Base-by-base conservation (phyloP, 179 eudicot genomes). In the Silene vulgaris region DNA sequence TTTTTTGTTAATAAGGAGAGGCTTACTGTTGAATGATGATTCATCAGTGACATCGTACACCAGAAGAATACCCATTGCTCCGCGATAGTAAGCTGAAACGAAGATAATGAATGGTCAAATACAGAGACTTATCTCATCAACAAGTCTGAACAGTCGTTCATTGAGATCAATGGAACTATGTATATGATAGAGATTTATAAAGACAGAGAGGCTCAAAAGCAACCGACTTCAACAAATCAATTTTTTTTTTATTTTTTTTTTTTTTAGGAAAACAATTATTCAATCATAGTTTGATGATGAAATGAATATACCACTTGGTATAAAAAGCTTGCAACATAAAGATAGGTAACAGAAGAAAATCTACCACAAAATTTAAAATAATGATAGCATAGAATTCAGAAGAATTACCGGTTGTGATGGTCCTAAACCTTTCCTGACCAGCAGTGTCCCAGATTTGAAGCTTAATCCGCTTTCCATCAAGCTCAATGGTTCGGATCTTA, bases 371-470 rank as follows among this genome's bases (percentile, higher is more conserved):
- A 1, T 35, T 32, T 20, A 70, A 12, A 30, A 54, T 20, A 43
- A 60, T 1, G 48, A 50, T 30, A 72, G 56, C 54, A 23, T 2
- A 9, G 59, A 79, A 72, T 1, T 54, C 32, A 28, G 19, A 71
- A 54, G 37, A 28, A n/a, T 68, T 80, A 85, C 87, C 87, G 9
- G 84, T 85, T 35, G 87, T 85, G 75, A 85, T 82, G 62, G 87
- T 85, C 70, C 85, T 69, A 61, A 85, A 85, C 74, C 85, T 81
- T 74, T 82, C 87, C 74, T 85, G 87, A 76, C 87, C 84, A 78
- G 87, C 87, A 72, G 85, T 85, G 60, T 85, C 87, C 87, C 87
- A 85, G 26, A 85, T 85, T 80, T 85, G 87, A 69, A 85, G 87
- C 80, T 85, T 85, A 59, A 85, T 85, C 60, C 85, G 75, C 79